Conservation (phyloP, 225 moss, liverwort and hornwort species). For the Anthoceros angustus region DNA sequence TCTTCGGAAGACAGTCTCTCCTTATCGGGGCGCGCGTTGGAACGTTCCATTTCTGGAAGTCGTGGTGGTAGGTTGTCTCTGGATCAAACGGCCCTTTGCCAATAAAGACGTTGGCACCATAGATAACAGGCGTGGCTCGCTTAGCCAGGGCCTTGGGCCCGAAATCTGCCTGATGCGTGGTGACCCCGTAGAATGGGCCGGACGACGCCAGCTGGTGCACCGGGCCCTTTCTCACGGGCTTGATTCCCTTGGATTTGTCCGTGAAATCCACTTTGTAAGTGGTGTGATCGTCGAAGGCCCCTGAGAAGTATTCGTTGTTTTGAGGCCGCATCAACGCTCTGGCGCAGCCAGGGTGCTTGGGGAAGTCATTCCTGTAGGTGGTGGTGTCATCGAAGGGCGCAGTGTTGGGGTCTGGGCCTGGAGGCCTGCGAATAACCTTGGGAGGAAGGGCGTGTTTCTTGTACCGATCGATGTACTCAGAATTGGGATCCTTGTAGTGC, state of each 20-base stretch:
- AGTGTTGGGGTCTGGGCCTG: slow-evolving; percentile 12
- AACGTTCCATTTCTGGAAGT: slow-evolving; percentile 29
- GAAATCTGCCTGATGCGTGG: slow-evolving; percentile 16
- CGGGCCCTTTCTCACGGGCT: background rate
- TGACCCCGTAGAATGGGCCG: slow-evolving; percentile 16
- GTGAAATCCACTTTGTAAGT: slow-evolving; percentile 26
- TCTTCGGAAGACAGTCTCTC: slow-evolving; percentile 14
- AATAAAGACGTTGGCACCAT: slow-evolving; percentile 15
- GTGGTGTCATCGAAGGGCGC: slow-evolving; percentile 30
- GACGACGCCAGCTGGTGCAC: slow-evolving; percentile 6
- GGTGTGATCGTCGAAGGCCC: slow-evolving; percentile 21
- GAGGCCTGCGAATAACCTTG: slow-evolving; percentile 14
- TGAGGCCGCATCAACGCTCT: slow-evolving; percentile 9
- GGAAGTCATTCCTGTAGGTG: slow-evolving; percentile 31
- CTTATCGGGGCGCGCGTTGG: slow-evolving; percentile 10
- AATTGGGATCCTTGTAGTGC: slow-evolving; percentile 18
- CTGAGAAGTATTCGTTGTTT: background rate
- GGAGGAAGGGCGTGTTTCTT: slow-evolving; percentile 23
- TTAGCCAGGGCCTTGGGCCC: slow-evolving; percentile 8
- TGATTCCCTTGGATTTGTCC: slow-evolving; percentile 23
- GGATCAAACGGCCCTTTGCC: slow-evolving; percentile 24
- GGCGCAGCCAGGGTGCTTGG: slow-evolving; percentile 23
- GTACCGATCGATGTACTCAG: slow-evolving; percentile 32
- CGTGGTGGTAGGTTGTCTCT: slow-evolving; percentile 25
- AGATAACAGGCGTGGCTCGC: slow-evolving; percentile 13